phyloP scores from a whole-genome alignment of 2,329 filamentous ascomycete genomes.

The Sarocladiaceae sp. region DNA sequence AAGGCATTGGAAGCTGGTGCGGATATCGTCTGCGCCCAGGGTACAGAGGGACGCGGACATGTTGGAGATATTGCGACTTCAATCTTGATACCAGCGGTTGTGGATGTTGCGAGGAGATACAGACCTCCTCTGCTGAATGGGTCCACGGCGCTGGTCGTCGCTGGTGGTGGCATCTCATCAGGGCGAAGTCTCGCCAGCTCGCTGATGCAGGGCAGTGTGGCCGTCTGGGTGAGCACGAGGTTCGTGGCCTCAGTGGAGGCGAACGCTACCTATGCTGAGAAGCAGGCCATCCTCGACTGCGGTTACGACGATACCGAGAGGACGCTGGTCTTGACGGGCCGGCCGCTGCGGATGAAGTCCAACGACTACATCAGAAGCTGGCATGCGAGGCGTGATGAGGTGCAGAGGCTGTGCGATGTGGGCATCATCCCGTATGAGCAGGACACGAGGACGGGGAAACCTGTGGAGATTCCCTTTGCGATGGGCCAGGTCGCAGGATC shows the following conservation, averaged over 20 bases:
- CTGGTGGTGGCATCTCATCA: constrained; percentile 82
- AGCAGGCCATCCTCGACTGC: constrained; percentile 74
- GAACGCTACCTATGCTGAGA: constrained; percentile 75
- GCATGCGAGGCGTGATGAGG: constrained; percentile 69
- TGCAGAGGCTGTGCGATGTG: constrained; percentile 68
- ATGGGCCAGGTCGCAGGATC: constrained; percentile 92
- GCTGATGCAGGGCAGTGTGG: constrained; percentile 82
- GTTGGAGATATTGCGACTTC: constrained; percentile 82
- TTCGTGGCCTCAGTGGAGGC: constrained; percentile 85
- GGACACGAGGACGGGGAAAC: constrained; percentile 78
- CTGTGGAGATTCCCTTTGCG: constrained; percentile 72
- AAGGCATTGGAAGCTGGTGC: constrained; percentile 85
- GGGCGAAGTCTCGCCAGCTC: constrained; percentile 76
- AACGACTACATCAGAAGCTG: constrained; percentile 82
- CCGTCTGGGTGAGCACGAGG: constrained; percentile 91
- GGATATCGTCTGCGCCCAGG: constrained; percentile 88
- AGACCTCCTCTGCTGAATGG: constrained; percentile 67
- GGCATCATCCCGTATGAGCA: constrained; percentile 79
- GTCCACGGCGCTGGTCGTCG: constrained; percentile 72
- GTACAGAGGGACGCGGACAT: constrained; percentile 89
- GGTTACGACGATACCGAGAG: constrained; percentile 74
- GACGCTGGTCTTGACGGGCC: constrained; percentile 77
- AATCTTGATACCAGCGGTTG: constrained; percentile 80
- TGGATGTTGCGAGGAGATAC: constrained; percentile 75
- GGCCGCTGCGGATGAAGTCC: constrained; percentile 73